These are phyloP conservation scores for Citrullus amarus DNA, from an alignment of 306 rosid species.

Conservation along the genomic window DNA sequence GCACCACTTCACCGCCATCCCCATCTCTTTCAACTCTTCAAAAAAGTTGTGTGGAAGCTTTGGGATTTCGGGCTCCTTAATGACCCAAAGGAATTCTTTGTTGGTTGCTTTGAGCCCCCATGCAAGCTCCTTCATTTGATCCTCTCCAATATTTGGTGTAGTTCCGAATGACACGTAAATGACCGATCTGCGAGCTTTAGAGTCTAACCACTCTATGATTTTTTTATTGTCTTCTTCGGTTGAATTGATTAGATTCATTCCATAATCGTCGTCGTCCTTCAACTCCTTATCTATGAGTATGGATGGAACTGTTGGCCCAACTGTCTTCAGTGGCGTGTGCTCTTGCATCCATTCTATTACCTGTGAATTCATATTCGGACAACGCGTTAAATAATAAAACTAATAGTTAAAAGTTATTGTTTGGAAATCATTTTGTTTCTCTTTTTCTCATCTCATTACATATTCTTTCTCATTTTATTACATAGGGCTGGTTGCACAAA, in stretches of 20 bases:
- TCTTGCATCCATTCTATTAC: not conserved
- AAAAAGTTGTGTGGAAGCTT: not conserved
- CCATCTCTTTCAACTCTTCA: not conserved
- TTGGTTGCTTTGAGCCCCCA: conserved; percentile 23
- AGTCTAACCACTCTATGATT: conserved; percentile 21
- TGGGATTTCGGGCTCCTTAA: conserved; percentile 13
- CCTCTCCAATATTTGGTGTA: conserved; percentile 8
- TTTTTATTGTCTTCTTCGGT: not conserved
- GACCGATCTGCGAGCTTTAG: conserved; percentile 15
- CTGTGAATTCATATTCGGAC: not conserved
- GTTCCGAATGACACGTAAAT: conserved; percentile 33
- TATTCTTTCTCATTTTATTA: too few species aligned
- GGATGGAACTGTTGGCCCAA: conserved; percentile 21
- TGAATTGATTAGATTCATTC: not conserved
- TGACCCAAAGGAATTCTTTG: conserved; percentile 24
- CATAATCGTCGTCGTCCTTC: not conserved
- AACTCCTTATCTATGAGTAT: not conserved
- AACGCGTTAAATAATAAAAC: not conserved
- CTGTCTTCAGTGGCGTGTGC: not conserved
- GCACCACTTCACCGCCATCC: conserved; percentile 23
- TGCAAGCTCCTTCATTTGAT: conserved; percentile 30
- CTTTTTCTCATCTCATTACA: too few species aligned
- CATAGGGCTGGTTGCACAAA: too few species aligned
- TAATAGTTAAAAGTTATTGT: too few species aligned
- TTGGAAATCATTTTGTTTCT: too few species aligned